These are phyloP conservation scores for Aspergillus glaucus DNA, from an alignment of 2,329 filamentous ascomycete genomes.

Conservation along the genomic window DNA sequence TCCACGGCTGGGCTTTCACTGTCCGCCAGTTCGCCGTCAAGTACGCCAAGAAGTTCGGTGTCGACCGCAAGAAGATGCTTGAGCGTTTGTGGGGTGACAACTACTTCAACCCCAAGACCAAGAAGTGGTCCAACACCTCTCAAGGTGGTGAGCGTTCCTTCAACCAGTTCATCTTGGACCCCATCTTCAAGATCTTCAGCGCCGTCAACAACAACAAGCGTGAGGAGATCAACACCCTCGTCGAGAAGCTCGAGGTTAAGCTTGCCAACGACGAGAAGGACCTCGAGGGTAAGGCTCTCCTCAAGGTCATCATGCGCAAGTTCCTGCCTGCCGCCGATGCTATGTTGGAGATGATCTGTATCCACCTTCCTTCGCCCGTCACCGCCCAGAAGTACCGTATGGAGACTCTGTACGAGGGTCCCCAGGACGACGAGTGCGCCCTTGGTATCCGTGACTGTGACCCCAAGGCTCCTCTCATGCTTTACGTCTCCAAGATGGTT, in stretches of 20 bases:
- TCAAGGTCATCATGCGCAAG: conserved; percentile 97
- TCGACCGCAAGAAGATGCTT: conserved; percentile 99
- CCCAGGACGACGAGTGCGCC: conserved; percentile 81
- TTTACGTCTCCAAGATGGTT: conserved; percentile 99
- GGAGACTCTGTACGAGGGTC: conserved; percentile 98
- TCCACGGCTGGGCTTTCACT: conserved; percentile 99
- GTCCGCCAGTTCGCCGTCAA: conserved; percentile 91
- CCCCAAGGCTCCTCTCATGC: conserved; percentile 96
- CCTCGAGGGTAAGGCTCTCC: conserved; percentile 92
- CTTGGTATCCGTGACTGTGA: conserved; percentile 98
- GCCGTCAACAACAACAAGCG: conserved; percentile 98
- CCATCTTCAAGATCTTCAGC: conserved; percentile 98
- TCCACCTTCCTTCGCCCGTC: conserved; percentile 92
- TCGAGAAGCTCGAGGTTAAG: conserved; percentile 94
- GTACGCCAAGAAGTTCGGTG: conserved; percentile 99
- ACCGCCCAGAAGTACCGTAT: conserved; percentile 96
- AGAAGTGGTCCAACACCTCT: conserved; percentile 87
- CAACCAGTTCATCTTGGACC: conserved; percentile 99
- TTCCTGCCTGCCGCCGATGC: conserved; percentile 98
- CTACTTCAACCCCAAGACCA: conserved; percentile 99
- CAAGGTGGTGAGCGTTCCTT: conserved; percentile 95
- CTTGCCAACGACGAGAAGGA: conserved; percentile 79
- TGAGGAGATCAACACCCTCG: conserved; percentile 75
- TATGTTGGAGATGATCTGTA: conserved; percentile 99
- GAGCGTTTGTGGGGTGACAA: conserved; percentile 99